Base-by-base conservation (phyloP, 805 yeast genomes). In the Helenozyma baotianmanensis region DNA sequence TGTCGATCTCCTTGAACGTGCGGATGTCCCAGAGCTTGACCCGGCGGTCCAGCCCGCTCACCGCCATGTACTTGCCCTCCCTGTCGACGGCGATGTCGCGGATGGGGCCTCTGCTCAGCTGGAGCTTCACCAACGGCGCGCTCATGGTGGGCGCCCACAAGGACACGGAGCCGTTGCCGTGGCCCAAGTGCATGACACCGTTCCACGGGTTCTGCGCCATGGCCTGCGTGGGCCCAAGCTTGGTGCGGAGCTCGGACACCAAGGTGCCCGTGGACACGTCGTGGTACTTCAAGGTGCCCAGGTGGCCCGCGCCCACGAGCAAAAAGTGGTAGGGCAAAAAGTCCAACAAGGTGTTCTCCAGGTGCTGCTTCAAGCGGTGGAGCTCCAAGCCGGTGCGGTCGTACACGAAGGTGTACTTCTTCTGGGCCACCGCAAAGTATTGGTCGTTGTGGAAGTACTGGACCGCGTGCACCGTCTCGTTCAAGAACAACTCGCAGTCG, bases 341-440 rank as follows among this genome's bases (percentile, higher is more conserved):
- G 42, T 89, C 95, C 51, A 92, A 64, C 38, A 74, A 67, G 23
- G 89, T 85, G 17, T 81, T 81, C 47, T 89, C 97, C 18, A 87
- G 69, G 56, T 92, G 98, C 53, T 85, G 92, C 50, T 83, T 84
- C 60, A 92, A 69, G 51, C 94, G 76, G 61, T 92, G 99, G 39
- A 92, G 63, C 68, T 92, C 99, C 33, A 82, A 72, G 18, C 99
- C 99, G 41, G 80, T 77, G 45, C 81, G 80, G 59, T 92, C 96
- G 58, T 92, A 92, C 23, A 92, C 84, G 56, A 82, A 92, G 0
- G 92, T 84, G 59, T 90, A 86, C 57, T 87, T 89, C 62, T 88
- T 89, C 62, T 92, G 99, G 2, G 99, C 97, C 12, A 81, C 96
- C 0, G 99, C 99, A 64, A 86, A 88, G 59, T 69, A 88, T 59